These are phyloP conservation scores for Volvox africanus DNA, from an alignment of 139 green algal genomes.

Conservation along the genomic window DNA sequence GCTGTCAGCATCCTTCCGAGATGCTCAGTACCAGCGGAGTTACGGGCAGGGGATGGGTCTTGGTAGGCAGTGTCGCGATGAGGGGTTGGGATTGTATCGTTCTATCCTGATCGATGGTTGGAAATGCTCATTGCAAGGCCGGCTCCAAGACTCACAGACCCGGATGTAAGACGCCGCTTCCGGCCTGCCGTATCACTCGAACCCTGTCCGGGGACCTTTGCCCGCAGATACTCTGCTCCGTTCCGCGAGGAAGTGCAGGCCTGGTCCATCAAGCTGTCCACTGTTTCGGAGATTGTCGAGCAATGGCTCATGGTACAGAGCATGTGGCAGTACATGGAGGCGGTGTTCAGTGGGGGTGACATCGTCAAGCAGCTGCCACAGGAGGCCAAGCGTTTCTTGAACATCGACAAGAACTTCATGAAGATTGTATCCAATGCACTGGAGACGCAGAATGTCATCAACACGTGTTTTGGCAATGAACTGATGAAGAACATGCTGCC, in stretches of 20 bases:
- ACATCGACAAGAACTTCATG: constrained; percentile 98
- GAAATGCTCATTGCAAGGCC: no score
- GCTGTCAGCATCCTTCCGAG: no score
- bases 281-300: constrained; percentile 93
- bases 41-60: no score
- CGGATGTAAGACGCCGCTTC: no score
- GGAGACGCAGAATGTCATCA: constrained; percentile 89
- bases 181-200: no score
- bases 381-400: constrained; percentile 96
- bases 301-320: constrained; percentile 94
- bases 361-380: constrained; percentile 97
- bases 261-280: constrained; percentile 88
- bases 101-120: no score
- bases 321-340: constrained; percentile 98
- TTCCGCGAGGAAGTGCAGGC: constrained; percentile 88
- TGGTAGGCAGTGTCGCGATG: no score
- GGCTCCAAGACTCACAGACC: no score
- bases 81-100: no score
- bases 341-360: constrained; percentile 94
- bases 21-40: no score
- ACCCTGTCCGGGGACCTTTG: not conserved
- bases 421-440: constrained; percentile 91
- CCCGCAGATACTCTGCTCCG: constrained; percentile 76
- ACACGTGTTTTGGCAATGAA: constrained; percentile 86
- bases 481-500: constrained; percentile 94